Base-by-base conservation (phyloP, 768 basidiomycete genomes). In the Lyophyllum decastes region DNA sequence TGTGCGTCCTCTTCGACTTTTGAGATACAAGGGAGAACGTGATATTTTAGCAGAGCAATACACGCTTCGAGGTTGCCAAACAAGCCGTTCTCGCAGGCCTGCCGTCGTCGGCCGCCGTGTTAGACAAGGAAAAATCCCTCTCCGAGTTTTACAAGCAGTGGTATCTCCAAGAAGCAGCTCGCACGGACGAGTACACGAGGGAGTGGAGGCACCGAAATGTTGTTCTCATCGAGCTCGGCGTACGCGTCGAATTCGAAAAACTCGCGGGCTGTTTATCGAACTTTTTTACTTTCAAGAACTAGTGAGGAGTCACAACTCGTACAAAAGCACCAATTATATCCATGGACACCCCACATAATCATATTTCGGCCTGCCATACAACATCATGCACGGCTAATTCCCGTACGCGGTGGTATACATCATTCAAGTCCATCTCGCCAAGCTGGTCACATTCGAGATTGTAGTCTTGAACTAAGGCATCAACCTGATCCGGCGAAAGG, bases 31-130 rank as follows among this genome's bases (percentile, higher is more conserved):
- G 40, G 33, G 30, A 41, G 54, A 60, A 25, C 47, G 34, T 33
- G 44, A 21, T 27, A 17, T 6, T 33, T 44, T 25, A 58, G n/a
- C 64, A 94, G 92, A 90, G 83, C 68, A 94, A 94, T 68, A 76
- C 80, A 10, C 86, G 92, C n/a, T 94, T 92, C 67, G 85, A 90
- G 66, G 77, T 80, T 9, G 90, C 84, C 33, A 90, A 88, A 71
- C 71, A 79, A 22, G 78, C 82, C 10, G 74, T 85, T 21, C 76
- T 92, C 12, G 66, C 76, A 9, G 78, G 83, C 52, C 77, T 90
- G 25, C 86, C 87, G 0, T 66, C 76, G 9, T 70, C 76, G 2
- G 73, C 82, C 8, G 75, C 83, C 0, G 49, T 77, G 0, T 75
- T 83, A 43, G 82, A 83, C 65, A 86, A 80, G 64, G 90, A 94